Percentiles rank a stretch among this genome's conserved stretches.
Conservation (phyloP, 352 stramenopile species). For the Globisporangium cederbergense region DNA sequence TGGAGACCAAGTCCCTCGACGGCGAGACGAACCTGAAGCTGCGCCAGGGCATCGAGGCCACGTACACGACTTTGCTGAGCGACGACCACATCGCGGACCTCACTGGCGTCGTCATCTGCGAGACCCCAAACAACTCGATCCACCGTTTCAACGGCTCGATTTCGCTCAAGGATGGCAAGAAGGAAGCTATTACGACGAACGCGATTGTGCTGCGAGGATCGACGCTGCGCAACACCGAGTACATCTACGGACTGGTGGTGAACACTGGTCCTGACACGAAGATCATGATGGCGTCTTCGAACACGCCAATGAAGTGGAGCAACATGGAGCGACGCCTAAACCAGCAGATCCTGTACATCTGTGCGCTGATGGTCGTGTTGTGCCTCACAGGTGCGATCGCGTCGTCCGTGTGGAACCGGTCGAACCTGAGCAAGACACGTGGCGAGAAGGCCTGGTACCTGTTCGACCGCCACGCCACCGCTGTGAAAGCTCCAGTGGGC, state of each 20-base stretch:
- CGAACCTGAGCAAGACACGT: slow-evolving; percentile 40
- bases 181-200: slow-evolving; percentile 78
- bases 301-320: slow-evolving; percentile 82
- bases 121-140: slow-evolving; percentile 89
- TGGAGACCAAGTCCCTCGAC: slow-evolving; percentile 92
- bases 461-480: slow-evolving; percentile 43
- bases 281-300: slow-evolving; percentile 87
- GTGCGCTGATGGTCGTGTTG: slow-evolving; percentile 70
- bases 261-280: slow-evolving; percentile 90
- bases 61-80: slow-evolving; percentile 59
- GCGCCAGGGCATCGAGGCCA: slow-evolving; percentile 70
- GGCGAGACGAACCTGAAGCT: slow-evolving; percentile 94
- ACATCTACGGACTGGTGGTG: slow-evolving; percentile 88
- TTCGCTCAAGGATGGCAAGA: slow-evolving; percentile 44
- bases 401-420: slow-evolving; percentile 66
- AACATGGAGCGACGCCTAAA: slow-evolving; percentile 85
- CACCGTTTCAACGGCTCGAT: slow-evolving; percentile 90
- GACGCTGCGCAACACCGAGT: slow-evolving; percentile 89
- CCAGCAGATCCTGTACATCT: slow-evolving; percentile 84
- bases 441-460: slow-evolving; percentile 67
- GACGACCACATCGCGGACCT: slow-evolving; percentile 54
- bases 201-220: slow-evolving; percentile 85
- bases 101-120: slow-evolving; percentile 63
- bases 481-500: slow-evolving; percentile 49
- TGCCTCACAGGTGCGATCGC: slow-evolving; percentile 62